Base-by-base conservation (phyloP, 148 eudicot genomes). In the Spergularia bocconei region DNA sequence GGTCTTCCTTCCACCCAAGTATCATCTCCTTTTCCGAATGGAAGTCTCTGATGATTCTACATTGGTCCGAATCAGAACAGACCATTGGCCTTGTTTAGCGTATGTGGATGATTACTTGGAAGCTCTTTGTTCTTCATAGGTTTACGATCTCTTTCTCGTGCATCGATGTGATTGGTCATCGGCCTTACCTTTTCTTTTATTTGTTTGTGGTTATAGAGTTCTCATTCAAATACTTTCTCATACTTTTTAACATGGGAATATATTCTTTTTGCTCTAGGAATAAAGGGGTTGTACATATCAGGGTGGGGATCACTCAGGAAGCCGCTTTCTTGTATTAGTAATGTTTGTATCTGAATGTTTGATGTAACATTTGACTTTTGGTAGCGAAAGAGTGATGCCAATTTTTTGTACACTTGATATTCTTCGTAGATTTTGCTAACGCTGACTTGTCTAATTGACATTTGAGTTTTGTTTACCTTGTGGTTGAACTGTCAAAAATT, bases 11-110 rank as follows among this genome's bases (percentile, higher is more conserved):
- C 99, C 99, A 36, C 99, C 97, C 65, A 84, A 88, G 63, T 95
- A 83, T 75, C 98, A 95, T 88, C 91, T 95, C 41, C 97, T 95
- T 74, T 85, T 95, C 48, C 91, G 88, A 70, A 84, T 95, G 91
- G 99, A 95, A 87, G 86, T 95, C 1, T 83, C 86, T 19, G 92
- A 86, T 79, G 69, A 79, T 75, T 89, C 96, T 44, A 95, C 97
- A 36, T 83, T 95, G 72, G 92, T 87, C 72, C 88, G 97, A 63
- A 89, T 95, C 50, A 84, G 98, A 85, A 95, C 98, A 7, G 98
- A 95, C 85, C 93, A 95, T 80, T 95, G 99, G 99, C 99, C 99
- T 9, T 92, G 96, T 82, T 82, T 95, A 67, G 99, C 99, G 59
- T 95, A 95, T 77, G 84, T 92, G 72, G 99, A 95, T 80, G 99